Evolutionary conservation across 495 filamentous ascomycete genomes (phyloP).

Genomic region (Aspergillus baeticus): DNA sequence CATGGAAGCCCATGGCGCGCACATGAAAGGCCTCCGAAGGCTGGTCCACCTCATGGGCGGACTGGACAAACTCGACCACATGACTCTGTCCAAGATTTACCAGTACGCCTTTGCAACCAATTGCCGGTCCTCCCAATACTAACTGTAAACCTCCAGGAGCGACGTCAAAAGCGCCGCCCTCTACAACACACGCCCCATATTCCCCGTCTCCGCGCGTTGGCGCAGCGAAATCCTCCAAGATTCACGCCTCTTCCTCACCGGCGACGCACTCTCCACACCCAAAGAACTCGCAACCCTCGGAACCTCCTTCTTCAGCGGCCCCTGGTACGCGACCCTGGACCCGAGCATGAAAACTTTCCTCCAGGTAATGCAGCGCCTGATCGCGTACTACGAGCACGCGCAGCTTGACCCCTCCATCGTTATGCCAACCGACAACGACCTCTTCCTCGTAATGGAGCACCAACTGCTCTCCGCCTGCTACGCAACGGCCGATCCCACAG

Average conservation of each 20-base stretch:
- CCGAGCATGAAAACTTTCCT: neutral
- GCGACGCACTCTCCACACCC: neutral
- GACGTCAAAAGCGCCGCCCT: slow-evolving; percentile 10
- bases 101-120: neutral
- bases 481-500: neutral
- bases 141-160: neutral
- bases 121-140: too few relatives aligned
- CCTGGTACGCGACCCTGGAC: neutral
- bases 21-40: neutral
- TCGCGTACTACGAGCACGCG: neutral
- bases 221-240: slow-evolving; percentile 11
- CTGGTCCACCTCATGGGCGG: slow-evolving; percentile 1
- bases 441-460: neutral
- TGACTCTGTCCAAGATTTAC: slow-evolving; percentile 13
- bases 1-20: neutral
- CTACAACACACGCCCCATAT: slow-evolving; percentile 3
- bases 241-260: neutral
- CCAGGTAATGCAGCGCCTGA: neutral
- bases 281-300: neutral
- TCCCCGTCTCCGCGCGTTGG: neutral
- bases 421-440: slow-evolving; percentile 4
- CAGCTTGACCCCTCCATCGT: neutral
- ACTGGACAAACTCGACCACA: slow-evolving; percentile 6
- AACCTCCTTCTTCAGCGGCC: neutral
- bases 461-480: neutral